phyloP scores from a whole-genome alignment of 805 yeast genomes.

The Tetrapisispora phaffii region DNA sequence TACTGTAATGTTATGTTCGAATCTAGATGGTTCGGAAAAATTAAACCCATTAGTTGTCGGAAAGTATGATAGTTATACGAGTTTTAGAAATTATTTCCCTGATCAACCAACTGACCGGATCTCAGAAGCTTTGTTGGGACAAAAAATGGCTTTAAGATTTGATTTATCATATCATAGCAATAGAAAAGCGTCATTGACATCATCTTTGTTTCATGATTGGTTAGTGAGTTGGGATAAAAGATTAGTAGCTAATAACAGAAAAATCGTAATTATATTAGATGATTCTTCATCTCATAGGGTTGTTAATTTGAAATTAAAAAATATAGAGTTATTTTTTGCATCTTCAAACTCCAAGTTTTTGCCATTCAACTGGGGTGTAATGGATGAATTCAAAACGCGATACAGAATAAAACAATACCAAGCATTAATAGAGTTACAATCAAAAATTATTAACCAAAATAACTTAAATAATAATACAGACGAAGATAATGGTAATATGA shows the following conservation, averaged over 20 bases:
- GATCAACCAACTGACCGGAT: conserved; percentile 23
- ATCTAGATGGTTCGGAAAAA: conserved; percentile 54
- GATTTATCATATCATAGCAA: conserved; percentile 50
- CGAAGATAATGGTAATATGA: neutral
- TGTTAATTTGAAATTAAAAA: conserved; percentile 40
- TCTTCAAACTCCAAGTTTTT: conserved; percentile 36
- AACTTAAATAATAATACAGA: neutral
- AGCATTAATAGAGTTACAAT: conserved; percentile 26
- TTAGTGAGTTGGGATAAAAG: conserved; percentile 50
- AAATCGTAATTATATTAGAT: conserved; percentile 47
- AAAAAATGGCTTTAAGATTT: conserved; percentile 41
- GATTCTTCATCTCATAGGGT: conserved; percentile 56
- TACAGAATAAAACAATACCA: conserved; percentile 50
- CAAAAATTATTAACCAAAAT: conserved; percentile 9
- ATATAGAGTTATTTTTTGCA: conserved; percentile 33
- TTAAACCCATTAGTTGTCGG: conserved; percentile 53
- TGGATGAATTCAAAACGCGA: conserved; percentile 49
- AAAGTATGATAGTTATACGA: conserved; percentile 39
- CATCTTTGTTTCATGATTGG: conserved; percentile 55
- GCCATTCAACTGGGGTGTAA: conserved; percentile 57
- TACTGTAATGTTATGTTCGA: conserved; percentile 54
- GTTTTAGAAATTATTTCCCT: conserved; percentile 32
- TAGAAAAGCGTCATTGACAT: conserved; percentile 53
- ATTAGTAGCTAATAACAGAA: conserved; percentile 37
- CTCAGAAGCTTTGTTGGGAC: conserved; percentile 24